Evolutionary conservation across 257 asterid genomes (phyloP).

Genomic region (Salvia hispanica): DNA sequence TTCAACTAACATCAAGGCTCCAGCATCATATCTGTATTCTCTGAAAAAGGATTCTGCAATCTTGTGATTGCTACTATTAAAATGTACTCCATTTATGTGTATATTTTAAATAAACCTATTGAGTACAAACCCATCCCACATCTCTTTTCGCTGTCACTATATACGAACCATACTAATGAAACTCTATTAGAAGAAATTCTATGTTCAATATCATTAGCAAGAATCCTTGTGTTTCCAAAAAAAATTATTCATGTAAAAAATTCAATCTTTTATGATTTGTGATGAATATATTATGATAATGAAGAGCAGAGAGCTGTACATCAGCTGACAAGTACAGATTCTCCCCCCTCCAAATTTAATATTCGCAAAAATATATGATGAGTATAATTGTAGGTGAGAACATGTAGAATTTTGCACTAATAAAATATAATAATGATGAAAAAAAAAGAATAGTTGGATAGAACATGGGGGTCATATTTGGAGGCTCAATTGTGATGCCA

Average conservation of each 20-base stretch:
- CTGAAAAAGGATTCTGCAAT: slow-evolving; percentile 31
- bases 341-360: slow-evolving; percentile 5
- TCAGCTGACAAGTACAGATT: no score
- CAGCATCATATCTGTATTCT: slow-evolving; percentile 17
- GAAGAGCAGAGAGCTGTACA: no score
- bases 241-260: not conserved
- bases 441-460: slow-evolving; percentile 27
- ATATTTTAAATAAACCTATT: no score
- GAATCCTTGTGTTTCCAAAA: no score
- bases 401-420: slow-evolving; percentile 31
- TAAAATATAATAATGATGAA: slow-evolving; percentile 10
- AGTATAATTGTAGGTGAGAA: slow-evolving; percentile 30
- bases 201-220: no score
- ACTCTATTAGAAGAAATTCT: no score
- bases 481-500: slow-evolving; percentile 31
- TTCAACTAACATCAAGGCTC: slow-evolving; percentile 1
- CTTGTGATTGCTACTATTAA: slow-evolving; percentile 28
- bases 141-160: no score
- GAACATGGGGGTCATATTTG: slow-evolving; percentile 35
- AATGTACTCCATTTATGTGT: no score
- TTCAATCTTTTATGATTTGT: not conserved
- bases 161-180: no score
- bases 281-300: not conserved
- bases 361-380: not conserved
- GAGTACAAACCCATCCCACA: no score